phyloP scores from a whole-genome alignment of 108 stramenopile genomes.

The Cyclotella sp. region DNA sequence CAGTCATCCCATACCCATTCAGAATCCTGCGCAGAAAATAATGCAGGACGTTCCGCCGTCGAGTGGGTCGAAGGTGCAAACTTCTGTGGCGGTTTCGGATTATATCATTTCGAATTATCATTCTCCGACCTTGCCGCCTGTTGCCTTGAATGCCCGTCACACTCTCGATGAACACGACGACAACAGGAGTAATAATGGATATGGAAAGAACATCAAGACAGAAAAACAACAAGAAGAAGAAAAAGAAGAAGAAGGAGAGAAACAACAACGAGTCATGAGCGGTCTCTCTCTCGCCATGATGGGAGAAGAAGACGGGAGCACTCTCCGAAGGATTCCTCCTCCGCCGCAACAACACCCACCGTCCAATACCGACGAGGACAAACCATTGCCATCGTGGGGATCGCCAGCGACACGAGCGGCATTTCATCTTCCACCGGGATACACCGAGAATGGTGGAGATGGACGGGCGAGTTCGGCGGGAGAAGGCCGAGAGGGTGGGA shows the following conservation, averaged over 20 bases:
- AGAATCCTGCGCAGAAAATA: not conserved
- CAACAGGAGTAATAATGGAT: not conserved
- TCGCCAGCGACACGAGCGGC: slow-evolving; percentile 46
- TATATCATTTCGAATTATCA: slow-evolving; percentile 54
- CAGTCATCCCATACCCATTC: slow-evolving; percentile 2
- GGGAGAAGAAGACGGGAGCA: slow-evolving; percentile 26
- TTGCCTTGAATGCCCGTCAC: not conserved
- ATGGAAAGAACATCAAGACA: not conserved
- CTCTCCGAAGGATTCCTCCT: not conserved
- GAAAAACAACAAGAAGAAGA: too few species aligned
- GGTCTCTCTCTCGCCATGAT: slow-evolving; percentile 56
- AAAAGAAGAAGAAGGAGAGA: not conserved
- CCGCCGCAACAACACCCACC: not conserved
- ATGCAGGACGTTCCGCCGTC: not conserved
- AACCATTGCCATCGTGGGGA: slow-evolving; percentile 14
- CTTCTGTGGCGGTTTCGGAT: slow-evolving; percentile 35
- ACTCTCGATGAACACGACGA: slow-evolving; percentile 10
- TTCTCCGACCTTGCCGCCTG: slow-evolving; percentile 17
- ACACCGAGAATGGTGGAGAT: not conserved
- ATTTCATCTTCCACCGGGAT: slow-evolving; percentile 50
- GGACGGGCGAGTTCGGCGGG: not conserved
- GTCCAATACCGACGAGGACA: not conserved
- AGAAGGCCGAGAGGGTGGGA: not conserved
- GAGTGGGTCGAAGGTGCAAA: not conserved
- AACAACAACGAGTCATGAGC: slow-evolving; percentile 49